A percentile compares a stretch with the other conserved stretches of the same genome.
Evolutionary conservation across 2,329 filamentous ascomycete genomes (phyloP).

Genomic region (Penicillium verrucosum): DNA sequence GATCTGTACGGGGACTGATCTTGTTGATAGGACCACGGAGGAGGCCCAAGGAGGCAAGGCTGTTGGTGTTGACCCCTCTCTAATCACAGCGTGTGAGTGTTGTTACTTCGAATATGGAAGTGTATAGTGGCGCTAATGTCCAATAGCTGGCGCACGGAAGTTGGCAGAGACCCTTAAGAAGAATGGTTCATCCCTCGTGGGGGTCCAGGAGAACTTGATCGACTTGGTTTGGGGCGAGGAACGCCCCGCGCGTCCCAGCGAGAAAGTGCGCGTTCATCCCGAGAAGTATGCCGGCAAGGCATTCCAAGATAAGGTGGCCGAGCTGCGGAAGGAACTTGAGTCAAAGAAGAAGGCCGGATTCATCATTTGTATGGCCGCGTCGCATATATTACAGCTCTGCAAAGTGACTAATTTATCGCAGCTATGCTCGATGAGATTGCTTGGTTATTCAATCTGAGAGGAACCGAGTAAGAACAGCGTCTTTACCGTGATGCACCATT

Average conservation of each 20-base stretch:
- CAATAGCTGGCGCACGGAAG: slow-evolving; percentile 63
- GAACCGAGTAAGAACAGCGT: slow-evolving; percentile 63
- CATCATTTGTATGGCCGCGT: slow-evolving; percentile 62
- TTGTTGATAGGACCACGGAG: slow-evolving; percentile 59
- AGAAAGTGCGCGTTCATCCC: slow-evolving; percentile 69
- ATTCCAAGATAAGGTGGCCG: slow-evolving; percentile 76
- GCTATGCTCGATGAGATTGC: slow-evolving; percentile 93
- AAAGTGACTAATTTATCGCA: slow-evolving; percentile 23
- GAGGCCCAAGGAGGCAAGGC: slow-evolving; percentile 81
- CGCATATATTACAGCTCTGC: not conserved
- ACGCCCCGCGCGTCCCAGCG: slow-evolving; percentile 70
- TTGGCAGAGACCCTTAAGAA: slow-evolving; percentile 83
- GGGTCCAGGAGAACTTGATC: slow-evolving; percentile 79
- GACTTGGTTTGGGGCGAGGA: slow-evolving; percentile 80
- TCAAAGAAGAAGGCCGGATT: slow-evolving; percentile 87
- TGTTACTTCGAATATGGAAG: not conserved
- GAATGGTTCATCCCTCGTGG: slow-evolving; percentile 71
- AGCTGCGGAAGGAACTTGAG: slow-evolving; percentile 83
- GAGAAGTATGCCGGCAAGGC: slow-evolving; percentile 76
- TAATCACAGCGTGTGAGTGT: slow-evolving; percentile 66
- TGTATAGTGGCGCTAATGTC: slow-evolving; percentile 9
- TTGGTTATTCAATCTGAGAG: slow-evolving; percentile 97
- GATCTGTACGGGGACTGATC: slow-evolving; percentile 11
- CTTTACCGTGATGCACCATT: not conserved
- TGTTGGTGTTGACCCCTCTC: slow-evolving; percentile 85